These are phyloP conservation scores for Penicillium bialowiezense DNA, from an alignment of 495 filamentous ascomycete genomes.

Conservation along the genomic window DNA sequence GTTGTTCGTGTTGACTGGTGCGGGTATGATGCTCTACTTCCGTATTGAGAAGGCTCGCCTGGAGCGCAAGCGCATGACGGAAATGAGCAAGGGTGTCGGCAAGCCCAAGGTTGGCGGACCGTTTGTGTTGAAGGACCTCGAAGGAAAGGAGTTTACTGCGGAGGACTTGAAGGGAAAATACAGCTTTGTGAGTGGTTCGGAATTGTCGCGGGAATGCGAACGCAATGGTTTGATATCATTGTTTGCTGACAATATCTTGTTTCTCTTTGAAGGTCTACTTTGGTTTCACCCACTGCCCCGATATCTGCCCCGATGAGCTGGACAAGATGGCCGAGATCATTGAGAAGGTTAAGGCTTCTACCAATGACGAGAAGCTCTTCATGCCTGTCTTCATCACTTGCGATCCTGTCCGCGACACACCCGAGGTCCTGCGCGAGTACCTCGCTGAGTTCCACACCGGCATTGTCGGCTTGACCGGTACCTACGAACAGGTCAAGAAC, in stretches of 20 bases:
- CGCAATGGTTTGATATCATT: too few relatives aligned
- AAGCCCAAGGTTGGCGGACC: slow-evolving; percentile 88
- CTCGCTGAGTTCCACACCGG: slow-evolving; percentile 88
- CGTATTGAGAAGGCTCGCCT: slow-evolving; percentile 84
- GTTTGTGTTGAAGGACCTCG: slow-evolving; percentile 77
- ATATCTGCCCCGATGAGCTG: slow-evolving; percentile 98
- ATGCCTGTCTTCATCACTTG: slow-evolving; percentile 90
- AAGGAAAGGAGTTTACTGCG: slow-evolving; percentile 72
- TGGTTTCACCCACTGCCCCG: slow-evolving; percentile 96
- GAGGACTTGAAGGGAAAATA: slow-evolving; percentile 84
- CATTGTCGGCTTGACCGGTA: slow-evolving; percentile 86
- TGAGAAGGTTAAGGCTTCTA: slow-evolving; percentile 64
- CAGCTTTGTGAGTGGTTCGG: slow-evolving; percentile 54
- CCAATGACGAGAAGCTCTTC: slow-evolving; percentile 48
- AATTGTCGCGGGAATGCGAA: neutral
- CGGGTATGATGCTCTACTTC: slow-evolving; percentile 82
- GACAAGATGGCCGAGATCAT: slow-evolving; percentile 97
- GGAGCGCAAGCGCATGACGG: slow-evolving; percentile 79
- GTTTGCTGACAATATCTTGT: neutral
- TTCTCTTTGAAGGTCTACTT: slow-evolving; percentile 71
- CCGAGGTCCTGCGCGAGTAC: slow-evolving; percentile 78
- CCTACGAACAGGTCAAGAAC: slow-evolving; percentile 85
- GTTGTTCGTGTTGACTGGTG: slow-evolving; percentile 78
- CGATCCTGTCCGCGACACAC: slow-evolving; percentile 87
- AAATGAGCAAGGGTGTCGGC: slow-evolving; percentile 89